Percentiles rank a stretch among this genome's conserved stretches.
Evolutionary conservation across 345 rosid genomes (phyloP).

Genomic region (sweet orange (Citrus sinensis)): DNA sequence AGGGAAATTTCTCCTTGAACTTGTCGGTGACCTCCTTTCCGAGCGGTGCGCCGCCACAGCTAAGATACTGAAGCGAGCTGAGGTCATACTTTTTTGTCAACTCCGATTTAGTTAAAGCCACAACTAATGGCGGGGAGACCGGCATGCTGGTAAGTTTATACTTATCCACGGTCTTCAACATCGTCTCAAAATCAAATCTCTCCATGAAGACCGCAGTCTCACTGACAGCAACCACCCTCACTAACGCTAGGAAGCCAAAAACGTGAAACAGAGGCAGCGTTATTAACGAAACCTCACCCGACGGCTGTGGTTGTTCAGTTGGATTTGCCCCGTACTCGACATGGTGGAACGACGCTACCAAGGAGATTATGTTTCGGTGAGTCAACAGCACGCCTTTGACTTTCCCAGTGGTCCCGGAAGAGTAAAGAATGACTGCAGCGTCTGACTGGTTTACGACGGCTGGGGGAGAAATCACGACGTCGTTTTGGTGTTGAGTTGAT

Average conservation of each 20-base stretch:
- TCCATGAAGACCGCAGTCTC: conserved; percentile 37
- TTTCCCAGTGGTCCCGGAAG: conserved; percentile 81
- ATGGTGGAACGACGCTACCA: conserved; percentile 32
- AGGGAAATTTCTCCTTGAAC: conserved; percentile 68
- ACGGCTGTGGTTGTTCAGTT: too few relatives aligned
- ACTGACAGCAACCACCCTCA: conserved; percentile 38
- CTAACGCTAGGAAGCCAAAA: conserved; percentile 43
- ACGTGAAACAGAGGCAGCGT: conserved; percentile 41
- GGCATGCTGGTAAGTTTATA: conserved; percentile 59
- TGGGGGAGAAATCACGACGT: neutral
- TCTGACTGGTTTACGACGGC: conserved; percentile 41
- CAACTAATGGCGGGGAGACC: conserved; percentile 72
- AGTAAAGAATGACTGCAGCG: conserved; percentile 65
- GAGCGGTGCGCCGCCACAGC: conserved; percentile 82
- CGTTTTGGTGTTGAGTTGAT: conserved; percentile 4
- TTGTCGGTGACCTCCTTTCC: conserved; percentile 60
- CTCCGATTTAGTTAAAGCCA: conserved; percentile 43
- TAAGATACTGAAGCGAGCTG: conserved; percentile 49
- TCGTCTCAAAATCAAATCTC: conserved; percentile 46
- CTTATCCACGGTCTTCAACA: conserved; percentile 54
- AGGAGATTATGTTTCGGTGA: conserved; percentile 68
- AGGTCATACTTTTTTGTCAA: conserved; percentile 60
- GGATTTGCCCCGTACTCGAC: too few relatives aligned
- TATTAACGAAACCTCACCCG: conserved; percentile 34
- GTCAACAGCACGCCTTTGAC: conserved; percentile 66